Percentiles rank a stretch among this genome's conserved stretches.
phyloP scores from a whole-genome alignment of 1,284 basidiomycete genomes.

The Ustilago trichophora region DNA sequence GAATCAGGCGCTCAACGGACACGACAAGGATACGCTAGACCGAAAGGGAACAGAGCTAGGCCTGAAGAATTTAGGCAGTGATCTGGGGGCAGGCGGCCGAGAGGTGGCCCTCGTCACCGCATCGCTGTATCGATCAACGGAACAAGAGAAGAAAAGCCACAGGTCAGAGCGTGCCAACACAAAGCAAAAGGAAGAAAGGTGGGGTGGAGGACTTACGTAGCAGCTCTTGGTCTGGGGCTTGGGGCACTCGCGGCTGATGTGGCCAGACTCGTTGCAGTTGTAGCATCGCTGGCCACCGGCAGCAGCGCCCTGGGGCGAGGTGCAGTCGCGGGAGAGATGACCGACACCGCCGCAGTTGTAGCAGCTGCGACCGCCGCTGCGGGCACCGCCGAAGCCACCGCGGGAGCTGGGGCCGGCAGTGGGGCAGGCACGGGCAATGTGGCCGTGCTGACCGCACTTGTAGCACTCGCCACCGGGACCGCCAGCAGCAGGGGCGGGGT shows the following conservation, averaged over 20 bases:
- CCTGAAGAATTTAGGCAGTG: conserved; percentile 18
- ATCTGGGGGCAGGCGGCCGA: conserved; percentile 42
- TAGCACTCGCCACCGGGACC: conserved; percentile 59
- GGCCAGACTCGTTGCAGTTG: conserved; percentile 62
- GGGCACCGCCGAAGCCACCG: conserved; percentile 36
- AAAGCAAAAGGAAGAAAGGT: neutral
- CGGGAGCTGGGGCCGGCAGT: conserved; percentile 28
- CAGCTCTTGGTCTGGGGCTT: conserved; percentile 60
- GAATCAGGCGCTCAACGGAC: too few relatives aligned
- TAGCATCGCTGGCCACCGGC: conserved; percentile 55
- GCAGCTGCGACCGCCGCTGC: conserved; percentile 52
- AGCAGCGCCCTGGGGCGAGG: conserved; percentile 49
- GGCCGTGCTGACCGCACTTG: conserved; percentile 58
- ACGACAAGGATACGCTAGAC: too few relatives aligned
- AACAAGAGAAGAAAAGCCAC: neutral
- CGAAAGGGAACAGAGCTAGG: neutral
- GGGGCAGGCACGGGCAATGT: conserved; percentile 63
- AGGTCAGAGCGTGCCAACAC: too few relatives aligned
- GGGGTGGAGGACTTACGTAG: conserved; percentile 38
- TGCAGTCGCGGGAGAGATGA: conserved; percentile 62
- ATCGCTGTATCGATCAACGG: conserved; percentile 13
- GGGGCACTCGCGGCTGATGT: conserved; percentile 61
- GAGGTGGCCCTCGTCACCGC: conserved; percentile 49
- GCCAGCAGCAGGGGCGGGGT: conserved; percentile 32
- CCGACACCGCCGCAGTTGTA: conserved; percentile 64